These are phyloP conservation scores for Scheffersomyces spartinae DNA, from an alignment of 805 yeast genomes.

Conservation along the genomic window DNA sequence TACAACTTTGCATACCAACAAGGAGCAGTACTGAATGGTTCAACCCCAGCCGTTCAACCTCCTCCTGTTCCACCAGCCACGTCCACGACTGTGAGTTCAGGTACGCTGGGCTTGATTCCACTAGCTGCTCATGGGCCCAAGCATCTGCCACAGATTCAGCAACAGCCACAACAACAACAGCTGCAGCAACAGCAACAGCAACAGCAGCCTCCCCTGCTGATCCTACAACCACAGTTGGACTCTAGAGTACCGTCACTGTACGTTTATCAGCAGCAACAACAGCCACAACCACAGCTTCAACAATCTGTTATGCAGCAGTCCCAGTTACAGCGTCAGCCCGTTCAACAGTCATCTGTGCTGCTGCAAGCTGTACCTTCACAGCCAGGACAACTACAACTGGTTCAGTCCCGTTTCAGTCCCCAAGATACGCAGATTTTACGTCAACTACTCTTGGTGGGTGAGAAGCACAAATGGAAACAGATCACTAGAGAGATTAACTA, in stretches of 20 bases:
- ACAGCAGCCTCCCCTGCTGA: conserved; percentile 1
- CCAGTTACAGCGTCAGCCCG: conserved; percentile 2
- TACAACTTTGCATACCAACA: too few relatives aligned
- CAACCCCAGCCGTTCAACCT: too few relatives aligned
- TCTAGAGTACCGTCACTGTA: conserved; percentile 2
- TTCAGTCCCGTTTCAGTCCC: conserved; percentile 10
- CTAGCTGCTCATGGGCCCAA: too few relatives aligned
- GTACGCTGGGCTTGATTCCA: too few relatives aligned
- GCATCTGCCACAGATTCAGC: conserved; percentile 5
- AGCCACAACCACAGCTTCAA: conserved; percentile 2
- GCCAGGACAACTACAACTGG: background rate
- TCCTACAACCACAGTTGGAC: conserved; percentile 1
- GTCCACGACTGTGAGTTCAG: too few relatives aligned
- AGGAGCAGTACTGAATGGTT: too few relatives aligned
- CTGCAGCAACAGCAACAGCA: conserved; percentile 4
- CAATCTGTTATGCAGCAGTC: conserved; percentile 3
- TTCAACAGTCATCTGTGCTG: too few relatives aligned
- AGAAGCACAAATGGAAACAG: conserved; percentile 31
- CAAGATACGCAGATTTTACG: conserved; percentile 25
- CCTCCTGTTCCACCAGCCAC: too few relatives aligned
- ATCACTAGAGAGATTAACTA: conserved; percentile 22
- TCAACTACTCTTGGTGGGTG: conserved; percentile 25
- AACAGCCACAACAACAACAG: conserved; percentile 5
- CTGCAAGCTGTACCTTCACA: too few relatives aligned
- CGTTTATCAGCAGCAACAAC: conserved; percentile 4